Percentiles rank a stretch among this genome's conserved stretches.
Conservation (phyloP, 768 basidiomycete genomes). For the Sporobolomyces pararoseus region DNA sequence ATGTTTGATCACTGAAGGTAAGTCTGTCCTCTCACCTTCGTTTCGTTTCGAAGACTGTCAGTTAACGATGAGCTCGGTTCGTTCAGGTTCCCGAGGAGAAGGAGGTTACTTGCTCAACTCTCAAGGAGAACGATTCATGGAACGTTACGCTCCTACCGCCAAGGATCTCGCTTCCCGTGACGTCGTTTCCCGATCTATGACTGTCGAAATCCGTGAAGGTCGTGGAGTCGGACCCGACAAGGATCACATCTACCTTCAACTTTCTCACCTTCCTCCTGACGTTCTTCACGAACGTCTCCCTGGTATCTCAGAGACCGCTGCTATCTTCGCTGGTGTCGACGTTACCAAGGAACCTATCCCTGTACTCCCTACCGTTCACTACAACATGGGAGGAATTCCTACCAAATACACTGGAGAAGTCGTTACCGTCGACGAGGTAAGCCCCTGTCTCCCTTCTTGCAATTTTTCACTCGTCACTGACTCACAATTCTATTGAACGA, state of each 20-base stretch:
- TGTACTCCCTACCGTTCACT: slow-evolving; percentile 81
- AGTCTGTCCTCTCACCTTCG: slow-evolving; percentile 31
- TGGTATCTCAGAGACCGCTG: slow-evolving; percentile 98
- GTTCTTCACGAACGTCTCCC: slow-evolving; percentile 93
- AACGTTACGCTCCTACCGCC: slow-evolving; percentile 97
- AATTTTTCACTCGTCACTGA: background rate
- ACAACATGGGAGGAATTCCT: slow-evolving; percentile 88
- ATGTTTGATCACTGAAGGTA: slow-evolving; percentile 96
- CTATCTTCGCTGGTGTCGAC: slow-evolving; percentile 97
- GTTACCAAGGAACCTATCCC: slow-evolving; percentile 99
- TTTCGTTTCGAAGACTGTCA: background rate
- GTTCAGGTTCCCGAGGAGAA: slow-evolving; percentile 84
- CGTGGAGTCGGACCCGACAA: slow-evolving; percentile 98
- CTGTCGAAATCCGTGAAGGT: slow-evolving; percentile 95
- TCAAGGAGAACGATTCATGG: slow-evolving; percentile 99
- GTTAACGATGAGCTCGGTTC: background rate
- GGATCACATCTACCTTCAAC: slow-evolving; percentile 93
- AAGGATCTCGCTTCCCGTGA: slow-evolving; percentile 99
- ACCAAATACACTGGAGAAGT: slow-evolving; percentile 98
- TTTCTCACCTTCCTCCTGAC: slow-evolving; percentile 93
- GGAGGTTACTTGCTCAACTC: slow-evolving; percentile 98
- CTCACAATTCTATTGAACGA: background rate
- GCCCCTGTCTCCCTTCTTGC: slow-evolving; percentile 7
- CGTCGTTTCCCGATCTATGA: slow-evolving; percentile 99
- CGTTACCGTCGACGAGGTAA: slow-evolving; percentile 70